Evolutionary conservation across 257 asterid genomes (phyloP).

Genomic region (Primulina tabacum): DNA sequence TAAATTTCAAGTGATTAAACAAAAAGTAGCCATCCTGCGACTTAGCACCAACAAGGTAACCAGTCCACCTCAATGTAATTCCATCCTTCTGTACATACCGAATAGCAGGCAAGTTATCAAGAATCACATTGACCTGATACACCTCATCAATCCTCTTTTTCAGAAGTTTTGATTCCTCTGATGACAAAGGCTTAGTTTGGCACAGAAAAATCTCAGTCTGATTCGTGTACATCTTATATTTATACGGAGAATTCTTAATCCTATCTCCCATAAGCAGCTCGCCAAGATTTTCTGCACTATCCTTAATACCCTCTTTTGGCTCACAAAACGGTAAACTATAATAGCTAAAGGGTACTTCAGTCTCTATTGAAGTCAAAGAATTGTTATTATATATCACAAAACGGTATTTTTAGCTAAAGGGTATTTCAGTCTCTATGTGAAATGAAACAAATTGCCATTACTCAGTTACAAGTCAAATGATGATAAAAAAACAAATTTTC

Average conservation of each 20-base stretch:
- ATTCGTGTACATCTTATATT: conserved; percentile 71
- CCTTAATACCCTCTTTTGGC: conserved; percentile 68
- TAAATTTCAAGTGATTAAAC: conserved; percentile 72
- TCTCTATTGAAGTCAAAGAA: conserved; percentile 80
- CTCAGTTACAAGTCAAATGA: neutral
- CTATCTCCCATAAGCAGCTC: conserved; percentile 92
- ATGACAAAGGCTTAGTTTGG: conserved; percentile 67
- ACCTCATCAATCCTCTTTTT: conserved; percentile 79
- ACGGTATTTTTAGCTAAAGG: no score
- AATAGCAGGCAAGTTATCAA: conserved; percentile 80
- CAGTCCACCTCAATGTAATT: conserved; percentile 61
- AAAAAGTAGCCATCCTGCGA: conserved; percentile 50
- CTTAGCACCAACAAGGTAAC: conserved; percentile 73
- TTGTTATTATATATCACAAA: no score
- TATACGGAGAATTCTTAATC: conserved; percentile 81
- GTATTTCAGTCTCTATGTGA: no score
- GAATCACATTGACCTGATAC: conserved; percentile 80
- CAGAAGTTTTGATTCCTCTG: conserved; percentile 71
- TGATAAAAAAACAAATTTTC: no score
- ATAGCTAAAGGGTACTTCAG: conserved; percentile 74
- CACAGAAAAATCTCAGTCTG: conserved; percentile 65
- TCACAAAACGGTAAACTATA: conserved; percentile 72
- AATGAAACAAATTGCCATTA: no score
- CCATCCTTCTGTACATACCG: conserved; percentile 65
- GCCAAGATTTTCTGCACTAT: conserved; percentile 79